Base-by-base conservation (phyloP, 345 rosid species). In the Dipteronia dyeriana region DNA sequence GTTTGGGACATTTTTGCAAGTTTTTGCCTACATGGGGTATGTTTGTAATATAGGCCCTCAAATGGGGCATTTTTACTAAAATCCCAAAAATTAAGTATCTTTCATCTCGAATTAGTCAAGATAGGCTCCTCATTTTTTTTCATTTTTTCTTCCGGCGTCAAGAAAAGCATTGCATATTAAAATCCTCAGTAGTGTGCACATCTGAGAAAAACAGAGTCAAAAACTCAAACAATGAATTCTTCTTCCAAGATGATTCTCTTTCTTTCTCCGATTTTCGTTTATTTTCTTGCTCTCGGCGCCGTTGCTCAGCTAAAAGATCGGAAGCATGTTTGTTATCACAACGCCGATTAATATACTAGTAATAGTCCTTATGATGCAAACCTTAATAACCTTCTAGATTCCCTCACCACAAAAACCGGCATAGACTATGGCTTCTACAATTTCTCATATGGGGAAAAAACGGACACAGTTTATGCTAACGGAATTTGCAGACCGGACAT, bases 401-500 rank as follows among this genome's bases (percentile, higher is more conserved):
- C 45, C 45, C 45, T 41, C 45, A 41, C 1, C 45, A 41, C 10
- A 1, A 41, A 41, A 41, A 7, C 45, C 45, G 45, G 45, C 45
- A 7, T 41, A 41, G 45, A 23, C 56, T 9, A 41, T 45, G 68
- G 76, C 17, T 74, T 74, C 51, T 74, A 74, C 68, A 45, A 74
- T 62, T 17, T 9, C 76, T 74, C 68, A 11, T 43, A 62, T 5
- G 76, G 76, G 23, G 57, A 61, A 73, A 9, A 7, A 22, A 16
- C 23, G 0, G 59, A 62, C 4, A 62, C 26, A 74, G 59, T 7
- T 74, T 74, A 23, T 29, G 76, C 68, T 9, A 23, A 25, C 26
- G 68, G 68, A 43, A 4, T 74, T 10, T 74, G 76, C 17, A 74
- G 76, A 25, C 68, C 76, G 17, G 76, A 74, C 41, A 74, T 74